A percentile compares a stretch with the other conserved stretches of the same genome.
Conservation (phyloP, 2,329 filamentous ascomycete genomes). For the Fusarium brachygibbosum region DNA sequence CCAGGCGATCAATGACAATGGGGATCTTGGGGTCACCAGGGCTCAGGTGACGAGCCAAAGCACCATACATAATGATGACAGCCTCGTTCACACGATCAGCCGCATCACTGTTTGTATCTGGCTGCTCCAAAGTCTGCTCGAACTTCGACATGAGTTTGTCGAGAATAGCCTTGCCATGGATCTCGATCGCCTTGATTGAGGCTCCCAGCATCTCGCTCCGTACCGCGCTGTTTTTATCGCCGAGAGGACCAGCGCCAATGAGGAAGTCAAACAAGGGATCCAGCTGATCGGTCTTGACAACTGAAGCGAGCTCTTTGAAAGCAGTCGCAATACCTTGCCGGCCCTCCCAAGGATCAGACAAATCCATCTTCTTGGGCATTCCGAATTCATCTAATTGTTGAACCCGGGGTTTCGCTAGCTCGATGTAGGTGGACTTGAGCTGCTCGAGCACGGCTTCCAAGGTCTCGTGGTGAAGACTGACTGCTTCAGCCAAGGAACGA, state of each 20-base stretch:
- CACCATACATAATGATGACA: conserved; percentile 97
- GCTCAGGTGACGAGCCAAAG: conserved; percentile 87
- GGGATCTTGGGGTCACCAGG: conserved; percentile 89
- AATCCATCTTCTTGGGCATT: conserved; percentile 90
- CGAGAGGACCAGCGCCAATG: conserved; percentile 87
- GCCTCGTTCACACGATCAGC: conserved; percentile 95
- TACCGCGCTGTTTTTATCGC: conserved; percentile 82
- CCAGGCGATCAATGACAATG: conserved; percentile 85
- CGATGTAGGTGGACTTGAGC: conserved; percentile 78
- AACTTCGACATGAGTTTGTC: conserved; percentile 94
- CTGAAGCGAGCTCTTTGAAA: conserved; percentile 82
- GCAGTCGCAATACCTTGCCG: conserved; percentile 90
- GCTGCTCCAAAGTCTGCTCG: conserved; percentile 86
- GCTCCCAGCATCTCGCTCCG: conserved; percentile 93
- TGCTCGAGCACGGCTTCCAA: conserved; percentile 73
- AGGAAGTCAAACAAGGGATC: conserved; percentile 86
- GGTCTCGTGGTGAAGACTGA: conserved; percentile 70
- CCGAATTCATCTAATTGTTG: conserved; percentile 93
- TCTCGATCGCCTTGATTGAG: conserved; percentile 82
- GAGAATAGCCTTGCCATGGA: conserved; percentile 84
- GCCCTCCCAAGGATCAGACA: conserved; percentile 90
- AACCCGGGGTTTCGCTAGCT: conserved; percentile 84
- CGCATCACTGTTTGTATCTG: conserved; percentile 83
- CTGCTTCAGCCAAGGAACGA: conserved; percentile 81
- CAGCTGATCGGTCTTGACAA: conserved; percentile 77